A percentile compares a stretch with the other conserved stretches of the same genome.
Conservation (phyloP, 2,329 filamentous ascomycete species). For the Aspergillus cejpii region DNA sequence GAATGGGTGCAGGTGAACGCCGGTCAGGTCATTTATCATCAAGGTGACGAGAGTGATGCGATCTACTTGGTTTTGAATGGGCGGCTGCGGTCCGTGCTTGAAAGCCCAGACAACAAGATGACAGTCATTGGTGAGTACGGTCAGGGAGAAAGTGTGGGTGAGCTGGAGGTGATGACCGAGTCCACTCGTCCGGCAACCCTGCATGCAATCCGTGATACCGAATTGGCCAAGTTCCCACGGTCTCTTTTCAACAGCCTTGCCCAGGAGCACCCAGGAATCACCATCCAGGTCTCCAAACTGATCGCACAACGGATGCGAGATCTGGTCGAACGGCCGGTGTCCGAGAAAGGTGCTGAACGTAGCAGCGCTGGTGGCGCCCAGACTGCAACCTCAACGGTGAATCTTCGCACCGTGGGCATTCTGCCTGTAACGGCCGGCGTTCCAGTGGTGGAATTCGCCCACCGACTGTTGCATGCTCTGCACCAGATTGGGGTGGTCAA, state of each 20-base stretch:
- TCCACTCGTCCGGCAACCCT: slow-evolving; percentile 82
- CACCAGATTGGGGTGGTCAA: slow-evolving; percentile 83
- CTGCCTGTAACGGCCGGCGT: slow-evolving; percentile 86
- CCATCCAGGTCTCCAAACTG: slow-evolving; percentile 98
- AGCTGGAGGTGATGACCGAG: slow-evolving; percentile 94
- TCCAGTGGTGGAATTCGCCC: slow-evolving; percentile 91
- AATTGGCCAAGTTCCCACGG: slow-evolving; percentile 90
- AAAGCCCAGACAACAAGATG: slow-evolving; percentile 72
- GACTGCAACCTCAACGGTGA: slow-evolving; percentile 71
- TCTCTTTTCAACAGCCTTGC: slow-evolving; percentile 96
- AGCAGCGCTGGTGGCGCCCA: slow-evolving; percentile 47
- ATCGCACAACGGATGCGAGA: slow-evolving; percentile 92
- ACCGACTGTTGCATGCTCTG: slow-evolving; percentile 76
- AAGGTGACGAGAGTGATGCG: slow-evolving; percentile 91
- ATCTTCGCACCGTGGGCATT: slow-evolving; percentile 85
- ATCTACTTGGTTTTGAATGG: slow-evolving; percentile 98
- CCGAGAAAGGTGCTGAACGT: slow-evolving; percentile 58
- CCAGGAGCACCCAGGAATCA: slow-evolving; percentile 94
- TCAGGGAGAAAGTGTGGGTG: slow-evolving; percentile 94
- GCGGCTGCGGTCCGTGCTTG: slow-evolving; percentile 74
- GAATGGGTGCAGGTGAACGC: slow-evolving; percentile 98
- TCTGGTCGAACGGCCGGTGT: slow-evolving; percentile 72
- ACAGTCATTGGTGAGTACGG: slow-evolving; percentile 87
- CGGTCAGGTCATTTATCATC: slow-evolving; percentile 88
- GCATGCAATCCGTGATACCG: slow-evolving; percentile 93